Base-by-base conservation (phyloP, 192 early-diverging fungal genomes). In the Thamnidium elegans region DNA sequence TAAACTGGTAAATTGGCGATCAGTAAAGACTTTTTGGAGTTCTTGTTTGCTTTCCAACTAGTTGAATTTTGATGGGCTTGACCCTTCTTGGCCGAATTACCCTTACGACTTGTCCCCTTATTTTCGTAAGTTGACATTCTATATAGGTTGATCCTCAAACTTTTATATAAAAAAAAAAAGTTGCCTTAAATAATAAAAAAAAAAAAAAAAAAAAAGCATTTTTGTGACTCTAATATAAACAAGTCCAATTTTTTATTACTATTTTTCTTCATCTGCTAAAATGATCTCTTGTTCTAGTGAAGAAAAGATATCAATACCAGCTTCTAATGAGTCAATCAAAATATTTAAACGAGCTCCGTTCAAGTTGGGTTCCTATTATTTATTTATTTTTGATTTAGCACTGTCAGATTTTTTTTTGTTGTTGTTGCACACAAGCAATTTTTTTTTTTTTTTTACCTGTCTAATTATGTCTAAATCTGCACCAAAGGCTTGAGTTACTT, bases 41-140 rank as follows among this genome's bases (percentile, higher is more conserved):
- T 86, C 81, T 91, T 93, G 80, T 94, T 94, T 65, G 91, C 87
- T 36, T 84, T 84, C 79, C 86, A 99, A 0, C 92, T 90, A 66
- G 87, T 87, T 19, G 80, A 67, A 82, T 98, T 98, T 77, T 95
- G 90, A 80, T 98, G 86, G 79, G 89, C 91, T 76, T 92, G 96
- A 0, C 77, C 82, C 55, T 76, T 66, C 79, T 98, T 98, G 67
- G 84, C 79, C 66, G 67, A 73, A 39, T 85, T 85, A 14, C 79
- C 67, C 68, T 85, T 88, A 21, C 89, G 66, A 47, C 53, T 60
- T 3, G 81, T 74, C 1, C 63, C 67, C 69, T 83, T 83, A 7
- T 73, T 80, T 32, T 75, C 62, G 59, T 83, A 75, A 13, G 74
- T 39, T 39, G 36, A 39, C 36, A 39, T 39, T 6, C 36, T 9